Percentiles rank a stretch among this genome's conserved stretches.
Conservation (phyloP, 192 early-diverging fungal species). For the Backusella psychrophila region DNA sequence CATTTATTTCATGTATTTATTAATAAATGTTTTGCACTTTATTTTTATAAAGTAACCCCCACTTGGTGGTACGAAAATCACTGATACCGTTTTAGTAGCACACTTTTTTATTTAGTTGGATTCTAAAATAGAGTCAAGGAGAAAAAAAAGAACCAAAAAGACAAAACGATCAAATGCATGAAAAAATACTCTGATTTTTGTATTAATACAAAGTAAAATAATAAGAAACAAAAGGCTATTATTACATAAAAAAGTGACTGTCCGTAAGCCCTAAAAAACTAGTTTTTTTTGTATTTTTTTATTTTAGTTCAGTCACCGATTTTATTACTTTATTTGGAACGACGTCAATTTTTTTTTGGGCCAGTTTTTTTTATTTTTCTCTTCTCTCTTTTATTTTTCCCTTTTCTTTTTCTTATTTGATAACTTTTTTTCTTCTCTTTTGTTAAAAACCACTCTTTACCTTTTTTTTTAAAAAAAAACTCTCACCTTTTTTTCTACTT, state of each 20-base stretch:
- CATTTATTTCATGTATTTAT: not conserved
- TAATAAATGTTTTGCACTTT: not conserved
- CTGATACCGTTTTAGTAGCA: slow-evolving; percentile 1
- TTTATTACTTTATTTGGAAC: not conserved
- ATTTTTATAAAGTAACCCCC: not conserved
- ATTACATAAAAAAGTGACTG: slow-evolving; percentile 2
- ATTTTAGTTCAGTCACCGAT: slow-evolving; percentile 7
- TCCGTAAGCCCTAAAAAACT: not conserved
- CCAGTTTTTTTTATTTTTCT: not conserved
- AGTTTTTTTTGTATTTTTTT: not conserved
- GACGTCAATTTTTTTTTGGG: slow-evolving; percentile 1
- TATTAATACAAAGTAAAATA: not conserved
- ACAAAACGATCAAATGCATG: slow-evolving; percentile 4
- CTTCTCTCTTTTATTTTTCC: not conserved
- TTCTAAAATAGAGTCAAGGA: slow-evolving; percentile 6
- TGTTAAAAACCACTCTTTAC: not conserved
- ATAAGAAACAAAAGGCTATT: not conserved
- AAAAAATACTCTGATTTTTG: not conserved
- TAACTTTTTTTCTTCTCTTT: not conserved
- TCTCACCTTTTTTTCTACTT: not conserved
- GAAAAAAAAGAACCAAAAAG: not conserved
- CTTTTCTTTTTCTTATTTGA: not conserved
- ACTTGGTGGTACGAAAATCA: not conserved
- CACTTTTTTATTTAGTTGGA: not conserved
- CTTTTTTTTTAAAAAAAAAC: not conserved